These are phyloP conservation scores for Pelargonium australe DNA, from an alignment of 441 rosid genomes.

Conservation along the genomic window DNA sequence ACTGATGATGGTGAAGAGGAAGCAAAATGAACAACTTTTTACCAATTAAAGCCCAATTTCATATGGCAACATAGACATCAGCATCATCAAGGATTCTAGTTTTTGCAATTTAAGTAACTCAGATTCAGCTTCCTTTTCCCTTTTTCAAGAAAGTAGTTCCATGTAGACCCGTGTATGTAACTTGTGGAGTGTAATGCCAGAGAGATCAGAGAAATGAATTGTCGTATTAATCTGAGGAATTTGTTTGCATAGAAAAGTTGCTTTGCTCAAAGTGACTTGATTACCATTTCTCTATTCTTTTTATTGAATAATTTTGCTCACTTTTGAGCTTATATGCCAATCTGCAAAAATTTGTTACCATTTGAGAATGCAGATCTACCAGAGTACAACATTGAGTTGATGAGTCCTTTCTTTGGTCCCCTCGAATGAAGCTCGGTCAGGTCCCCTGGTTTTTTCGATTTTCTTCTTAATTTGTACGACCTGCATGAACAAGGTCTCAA, in stretches of 20 bases:
- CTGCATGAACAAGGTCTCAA: too few relatives aligned
- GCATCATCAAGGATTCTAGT: background rate
- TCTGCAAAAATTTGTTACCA: too few relatives aligned
- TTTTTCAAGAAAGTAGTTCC: background rate
- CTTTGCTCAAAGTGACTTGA: background rate
- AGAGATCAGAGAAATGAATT: conserved; percentile 2
- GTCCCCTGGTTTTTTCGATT: too few relatives aligned
- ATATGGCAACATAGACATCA: background rate
- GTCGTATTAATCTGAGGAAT: background rate
- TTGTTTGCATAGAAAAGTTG: background rate
- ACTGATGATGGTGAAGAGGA: conserved; percentile 35
- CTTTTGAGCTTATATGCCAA: too few relatives aligned
- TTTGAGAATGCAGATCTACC: too few relatives aligned
- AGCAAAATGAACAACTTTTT: conserved; percentile 11
- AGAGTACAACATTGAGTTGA: background rate
- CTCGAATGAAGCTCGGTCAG: background rate
- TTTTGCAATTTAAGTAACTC: background rate
- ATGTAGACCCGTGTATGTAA: background rate
- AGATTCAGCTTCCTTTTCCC: background rate
- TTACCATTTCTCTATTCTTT: background rate
- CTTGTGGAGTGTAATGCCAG: conserved; percentile 8
- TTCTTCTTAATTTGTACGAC: too few relatives aligned
- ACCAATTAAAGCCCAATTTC: background rate
- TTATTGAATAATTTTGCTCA: background rate
- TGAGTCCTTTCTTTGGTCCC: background rate